Percentiles rank a stretch among this genome's conserved stretches.
Evolutionary conservation across 2,329 filamentous ascomycete species (phyloP).

Genomic region (Exophiala sp.): DNA sequence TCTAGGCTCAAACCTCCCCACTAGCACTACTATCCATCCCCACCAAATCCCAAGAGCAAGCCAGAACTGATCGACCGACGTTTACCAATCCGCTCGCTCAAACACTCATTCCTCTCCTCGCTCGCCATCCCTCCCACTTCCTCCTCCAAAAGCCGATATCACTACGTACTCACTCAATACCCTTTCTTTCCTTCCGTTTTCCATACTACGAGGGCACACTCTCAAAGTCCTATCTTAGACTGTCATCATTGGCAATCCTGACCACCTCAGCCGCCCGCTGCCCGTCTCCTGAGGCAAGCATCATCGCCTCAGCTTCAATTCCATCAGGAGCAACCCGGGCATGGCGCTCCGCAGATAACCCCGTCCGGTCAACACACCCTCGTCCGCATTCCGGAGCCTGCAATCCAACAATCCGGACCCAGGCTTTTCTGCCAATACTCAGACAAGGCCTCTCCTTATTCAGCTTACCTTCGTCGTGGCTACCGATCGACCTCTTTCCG

Average conservation of each 20-base stretch:
- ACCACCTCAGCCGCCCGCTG: background rate
- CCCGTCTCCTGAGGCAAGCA: background rate
- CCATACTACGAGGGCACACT: too few relatives aligned
- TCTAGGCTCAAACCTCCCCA: background rate
- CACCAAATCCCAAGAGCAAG: background rate
- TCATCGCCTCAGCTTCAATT: conserved; percentile 4
- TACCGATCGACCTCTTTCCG: background rate
- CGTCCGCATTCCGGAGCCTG: conserved; percentile 4
- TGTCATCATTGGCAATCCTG: background rate
- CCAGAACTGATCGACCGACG: background rate
- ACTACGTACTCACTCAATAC: background rate
- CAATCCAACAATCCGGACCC: background rate
- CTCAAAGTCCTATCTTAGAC: too few relatives aligned
- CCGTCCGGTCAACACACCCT: conserved; percentile 9
- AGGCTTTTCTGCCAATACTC: background rate
- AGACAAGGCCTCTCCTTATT: background rate
- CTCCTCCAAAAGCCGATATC: background rate
- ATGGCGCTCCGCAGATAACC: conserved; percentile 26
- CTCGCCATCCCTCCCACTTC: background rate
- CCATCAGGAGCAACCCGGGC: conserved; percentile 12
- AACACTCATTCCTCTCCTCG: background rate
- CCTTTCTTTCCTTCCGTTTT: background rate
- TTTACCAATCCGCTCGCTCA: background rate
- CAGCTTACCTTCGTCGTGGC: background rate
- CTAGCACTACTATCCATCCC: background rate